Evolutionary conservation across 2,329 filamentous ascomycete species (phyloP), one percentile per base, ranked within the genome.

Genomic region (Monosporascus ibericus): DNA sequence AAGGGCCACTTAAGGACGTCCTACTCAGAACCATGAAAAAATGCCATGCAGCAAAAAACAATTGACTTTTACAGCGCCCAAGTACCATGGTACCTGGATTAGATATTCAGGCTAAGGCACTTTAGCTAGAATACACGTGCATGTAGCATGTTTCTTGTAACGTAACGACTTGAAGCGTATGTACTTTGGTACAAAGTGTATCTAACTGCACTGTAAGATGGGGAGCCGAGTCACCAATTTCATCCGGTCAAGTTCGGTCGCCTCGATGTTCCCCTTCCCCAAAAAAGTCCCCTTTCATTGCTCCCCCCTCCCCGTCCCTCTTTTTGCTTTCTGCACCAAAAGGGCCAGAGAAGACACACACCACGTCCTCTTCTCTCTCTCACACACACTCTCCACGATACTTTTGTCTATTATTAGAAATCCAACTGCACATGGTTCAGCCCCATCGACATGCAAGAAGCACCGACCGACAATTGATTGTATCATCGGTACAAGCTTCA

Each of bases 361-460:
- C 25, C 36, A 39, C 56, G 52, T 54, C 61, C 57, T 58, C 56
- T 54, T 52, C 38, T 55, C 48, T 59, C 59, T 58, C 56, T 59
- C 24, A 6, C 55, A 58, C 58, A 58, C 59, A 56, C 55, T 47
- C 52, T 59, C 60, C 72, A 74, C 69, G 68, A 73, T 72, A 68
- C 18, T 46, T 24, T 63, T 62, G 59, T 73, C 75, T 77, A 77
- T 76, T 74, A 75, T 76, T 77, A 76, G 75, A 71, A 77, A 72
- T 22, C 38, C 38, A 17, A 44, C 40, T 44, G 40, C 40, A 68
- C 70, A 72, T 74, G 72, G 72, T 75, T 72, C 73, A 75, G 72
- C 75, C 74, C 73, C 74, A 74, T 70, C 63, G 65, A 63, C 65
- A 65, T 68, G 67, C 68, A 70, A 63, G 61, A 64, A 60, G 30